phyloP scores from a whole-genome alignment of 2,329 filamentous ascomycete species.

The Colletotrichum agaves region DNA sequence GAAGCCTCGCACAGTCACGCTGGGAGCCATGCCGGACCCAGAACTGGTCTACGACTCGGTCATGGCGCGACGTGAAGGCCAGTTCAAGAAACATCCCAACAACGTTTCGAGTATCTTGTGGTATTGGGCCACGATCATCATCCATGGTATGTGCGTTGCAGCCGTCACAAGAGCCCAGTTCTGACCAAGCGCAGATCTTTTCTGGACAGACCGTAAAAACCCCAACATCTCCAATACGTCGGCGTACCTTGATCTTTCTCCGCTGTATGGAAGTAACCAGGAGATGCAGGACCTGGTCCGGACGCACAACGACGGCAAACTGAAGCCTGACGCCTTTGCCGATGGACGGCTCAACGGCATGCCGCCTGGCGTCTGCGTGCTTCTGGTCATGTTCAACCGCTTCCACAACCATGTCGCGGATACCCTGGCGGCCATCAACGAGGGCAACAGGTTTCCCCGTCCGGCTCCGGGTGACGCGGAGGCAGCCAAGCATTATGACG shows the following conservation, averaged over 20 bases:
- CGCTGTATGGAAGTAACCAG: slow-evolving; percentile 76
- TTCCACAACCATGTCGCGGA: slow-evolving; percentile 90
- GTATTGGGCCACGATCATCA: slow-evolving; percentile 66
- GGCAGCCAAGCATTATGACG: slow-evolving; percentile 76
- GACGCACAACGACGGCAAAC: slow-evolving; percentile 75
- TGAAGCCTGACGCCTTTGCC: slow-evolving; percentile 79
- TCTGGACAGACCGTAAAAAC: slow-evolving; percentile 74
- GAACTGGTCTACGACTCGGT: slow-evolving; percentile 70
- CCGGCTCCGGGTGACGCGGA: slow-evolving; percentile 64
- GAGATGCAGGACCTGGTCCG: slow-evolving; percentile 73
- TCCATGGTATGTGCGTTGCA: slow-evolving; percentile 64
- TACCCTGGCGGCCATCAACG: slow-evolving; percentile 86
- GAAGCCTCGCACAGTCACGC: slow-evolving; percentile 66
- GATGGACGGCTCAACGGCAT: slow-evolving; percentile 77
- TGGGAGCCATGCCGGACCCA: slow-evolving; percentile 75
- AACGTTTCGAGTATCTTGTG: slow-evolving; percentile 76
- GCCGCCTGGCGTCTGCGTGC: slow-evolving; percentile 76
- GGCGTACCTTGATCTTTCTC: slow-evolving; percentile 77
- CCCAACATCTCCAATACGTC: slow-evolving; percentile 73
- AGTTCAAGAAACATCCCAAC: slow-evolving; percentile 72
- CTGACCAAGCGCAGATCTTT: slow-evolving; percentile 62
- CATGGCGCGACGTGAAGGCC: slow-evolving; percentile 59
- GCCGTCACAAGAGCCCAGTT: not conserved
- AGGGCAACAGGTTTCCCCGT: slow-evolving; percentile 79
- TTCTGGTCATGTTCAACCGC: slow-evolving; percentile 81